phyloP scores from a whole-genome alignment of 2,329 filamentous ascomycete species.

The Arthrobotrys sphaeroides region DNA sequence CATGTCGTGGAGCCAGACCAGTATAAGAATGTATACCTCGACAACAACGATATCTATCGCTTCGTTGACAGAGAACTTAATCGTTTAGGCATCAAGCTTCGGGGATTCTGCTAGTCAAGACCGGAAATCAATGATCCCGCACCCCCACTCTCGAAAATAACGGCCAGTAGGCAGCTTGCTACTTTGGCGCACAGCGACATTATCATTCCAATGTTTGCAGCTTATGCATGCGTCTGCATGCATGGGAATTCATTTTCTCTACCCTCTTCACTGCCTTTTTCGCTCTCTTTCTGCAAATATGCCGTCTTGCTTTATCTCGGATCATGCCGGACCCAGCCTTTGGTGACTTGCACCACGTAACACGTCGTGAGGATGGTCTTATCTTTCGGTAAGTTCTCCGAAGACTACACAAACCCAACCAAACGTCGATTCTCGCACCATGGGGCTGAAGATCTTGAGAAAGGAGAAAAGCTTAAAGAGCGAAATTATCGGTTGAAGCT shows the following conservation, averaged over 20 bases:
- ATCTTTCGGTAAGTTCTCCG: constrained; percentile 15
- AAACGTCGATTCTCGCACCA: background rate
- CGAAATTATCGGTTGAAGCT: no score
- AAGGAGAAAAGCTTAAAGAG: background rate
- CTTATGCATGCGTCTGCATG: background rate
- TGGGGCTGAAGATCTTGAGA: background rate
- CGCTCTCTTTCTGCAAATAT: background rate
- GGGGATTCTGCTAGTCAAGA: no score
- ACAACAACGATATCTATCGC: no score
- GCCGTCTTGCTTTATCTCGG: constrained; percentile 16
- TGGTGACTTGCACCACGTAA: background rate
- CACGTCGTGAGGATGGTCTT: background rate
- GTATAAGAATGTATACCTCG: no score
- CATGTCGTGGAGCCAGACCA: no score
- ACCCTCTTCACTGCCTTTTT: background rate
- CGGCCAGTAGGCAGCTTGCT: background rate
- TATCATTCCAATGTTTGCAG: background rate
- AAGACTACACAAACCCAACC: background rate
- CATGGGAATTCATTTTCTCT: background rate
- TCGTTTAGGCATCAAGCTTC: no score
- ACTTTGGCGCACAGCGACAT: background rate
- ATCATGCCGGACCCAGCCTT: constrained; percentile 14
- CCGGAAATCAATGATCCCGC: no score
- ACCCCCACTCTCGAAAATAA: background rate
- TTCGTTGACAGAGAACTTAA: no score